Percentiles rank a stretch among this genome's conserved stretches.
Conservation (phyloP, 208 protist genomes). For the Trypanosomatidae sp. region DNA sequence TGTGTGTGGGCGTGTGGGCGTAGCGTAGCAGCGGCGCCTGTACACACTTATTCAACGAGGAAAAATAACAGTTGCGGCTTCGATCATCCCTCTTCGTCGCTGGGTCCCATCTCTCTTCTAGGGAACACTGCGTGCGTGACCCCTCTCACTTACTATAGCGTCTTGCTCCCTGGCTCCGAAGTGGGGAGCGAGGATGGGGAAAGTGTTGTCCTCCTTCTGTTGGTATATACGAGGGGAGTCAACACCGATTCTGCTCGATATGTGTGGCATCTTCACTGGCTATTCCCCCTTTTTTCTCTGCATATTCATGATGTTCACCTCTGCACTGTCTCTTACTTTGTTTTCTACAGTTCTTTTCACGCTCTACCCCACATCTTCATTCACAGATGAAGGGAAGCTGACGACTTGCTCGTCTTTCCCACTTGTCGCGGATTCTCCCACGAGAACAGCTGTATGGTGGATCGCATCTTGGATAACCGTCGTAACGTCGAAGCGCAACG, state of each 20-base stretch:
- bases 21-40: not conserved
- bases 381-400: not conserved
- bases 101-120: not conserved
- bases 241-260: not conserved
- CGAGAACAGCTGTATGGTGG: not conserved
- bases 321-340: not conserved
- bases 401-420: not conserved
- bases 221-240: not conserved
- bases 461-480: not conserved
- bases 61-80: not conserved
- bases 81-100: not conserved
- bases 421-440: not conserved
- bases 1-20: not conserved
- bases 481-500: not conserved
- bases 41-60: not conserved
- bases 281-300: not conserved
- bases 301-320: not conserved
- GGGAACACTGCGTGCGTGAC: not conserved
- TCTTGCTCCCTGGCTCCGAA: not conserved
- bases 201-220: not conserved
- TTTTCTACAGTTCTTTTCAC: not conserved
- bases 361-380: not conserved
- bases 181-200: not conserved
- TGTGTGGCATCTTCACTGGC: not conserved
- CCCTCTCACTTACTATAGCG: not conserved